Conservation (phyloP, 179 eudicot species). For the Heliamphora pulchella region DNA sequence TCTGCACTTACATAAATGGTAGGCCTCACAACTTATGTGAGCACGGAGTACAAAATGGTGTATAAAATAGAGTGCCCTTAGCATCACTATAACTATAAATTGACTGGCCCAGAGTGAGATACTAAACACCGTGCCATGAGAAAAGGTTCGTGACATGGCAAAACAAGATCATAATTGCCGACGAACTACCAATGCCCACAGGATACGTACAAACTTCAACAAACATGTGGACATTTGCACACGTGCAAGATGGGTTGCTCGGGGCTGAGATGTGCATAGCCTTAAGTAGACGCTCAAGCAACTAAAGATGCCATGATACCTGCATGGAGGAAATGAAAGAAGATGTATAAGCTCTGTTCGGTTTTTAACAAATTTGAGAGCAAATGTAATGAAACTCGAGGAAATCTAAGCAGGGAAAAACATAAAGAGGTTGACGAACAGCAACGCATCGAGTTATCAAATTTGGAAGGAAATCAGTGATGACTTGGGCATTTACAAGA, state of each 20-base stretch:
- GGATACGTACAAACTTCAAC: not conserved
- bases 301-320: conserved; percentile 8
- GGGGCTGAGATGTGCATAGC: not conserved
- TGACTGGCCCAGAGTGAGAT: too few species aligned
- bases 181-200: not conserved
- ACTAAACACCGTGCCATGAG: not conserved
- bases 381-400: not conserved
- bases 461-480: too few species aligned
- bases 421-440: not conserved
- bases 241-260: not conserved
- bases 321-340: not conserved
- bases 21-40: too few species aligned
- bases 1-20: too few species aligned
- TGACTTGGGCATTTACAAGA: not conserved
- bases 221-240: not conserved
- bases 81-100: too few species aligned
- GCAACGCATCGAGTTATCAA: not conserved
- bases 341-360: not conserved
- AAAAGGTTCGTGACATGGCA: not conserved
- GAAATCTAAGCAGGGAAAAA: not conserved
- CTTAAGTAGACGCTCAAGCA: not conserved
- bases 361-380: not conserved
- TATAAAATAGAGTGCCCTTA: too few species aligned
- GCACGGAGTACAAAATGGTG: too few species aligned
- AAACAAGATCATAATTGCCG: not conserved